Conservation (phyloP, 139 green algal genomes). For the Pycnococcus provasolii region DNA sequence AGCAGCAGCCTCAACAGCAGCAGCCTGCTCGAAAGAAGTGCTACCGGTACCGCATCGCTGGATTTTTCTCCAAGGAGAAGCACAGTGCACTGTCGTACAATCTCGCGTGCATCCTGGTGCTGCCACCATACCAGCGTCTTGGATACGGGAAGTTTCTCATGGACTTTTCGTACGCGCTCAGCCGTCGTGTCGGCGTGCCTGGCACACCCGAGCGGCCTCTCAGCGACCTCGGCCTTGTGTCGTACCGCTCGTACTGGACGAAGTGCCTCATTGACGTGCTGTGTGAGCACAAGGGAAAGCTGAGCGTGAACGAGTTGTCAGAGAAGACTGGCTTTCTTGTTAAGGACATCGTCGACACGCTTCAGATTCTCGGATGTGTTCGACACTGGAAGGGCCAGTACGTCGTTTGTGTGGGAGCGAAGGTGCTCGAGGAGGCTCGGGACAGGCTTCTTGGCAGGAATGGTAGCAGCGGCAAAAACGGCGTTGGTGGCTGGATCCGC, state of each 20-base stretch:
- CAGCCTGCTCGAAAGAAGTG: not conserved
- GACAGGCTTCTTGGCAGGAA: no score
- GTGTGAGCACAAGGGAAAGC: constrained; percentile 20
- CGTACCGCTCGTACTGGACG: constrained; percentile 34
- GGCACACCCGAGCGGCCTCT: constrained; percentile 40
- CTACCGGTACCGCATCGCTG: constrained; percentile 23
- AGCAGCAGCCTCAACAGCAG: no score
- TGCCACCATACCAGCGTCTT: constrained; percentile 36
- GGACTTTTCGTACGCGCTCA: constrained; percentile 40
- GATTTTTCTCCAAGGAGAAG: constrained; percentile 37
- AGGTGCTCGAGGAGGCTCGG: constrained; percentile 40
- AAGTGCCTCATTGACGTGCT: constrained; percentile 29
- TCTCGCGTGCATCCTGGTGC: constrained; percentile 39
- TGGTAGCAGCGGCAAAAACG: no score
- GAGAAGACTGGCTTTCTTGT: constrained; percentile 21
- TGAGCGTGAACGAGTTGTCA: constrained; percentile 32
- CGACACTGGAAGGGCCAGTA: constrained; percentile 62
- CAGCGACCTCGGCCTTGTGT: constrained; percentile 33
- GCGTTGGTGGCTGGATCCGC: no score
- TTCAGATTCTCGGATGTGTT: constrained; percentile 26
- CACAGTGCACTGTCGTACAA: constrained; percentile 28
- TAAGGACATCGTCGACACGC: constrained; percentile 34
- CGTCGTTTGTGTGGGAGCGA: constrained; percentile 46
- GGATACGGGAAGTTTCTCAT: constrained; percentile 37
- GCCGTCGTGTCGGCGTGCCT: constrained; percentile 30